Evolutionary conservation across 2,329 filamentous ascomycete species (phyloP), one percentile per base, ranked within the genome.

Genomic region (Phialocephala subalpina): DNA sequence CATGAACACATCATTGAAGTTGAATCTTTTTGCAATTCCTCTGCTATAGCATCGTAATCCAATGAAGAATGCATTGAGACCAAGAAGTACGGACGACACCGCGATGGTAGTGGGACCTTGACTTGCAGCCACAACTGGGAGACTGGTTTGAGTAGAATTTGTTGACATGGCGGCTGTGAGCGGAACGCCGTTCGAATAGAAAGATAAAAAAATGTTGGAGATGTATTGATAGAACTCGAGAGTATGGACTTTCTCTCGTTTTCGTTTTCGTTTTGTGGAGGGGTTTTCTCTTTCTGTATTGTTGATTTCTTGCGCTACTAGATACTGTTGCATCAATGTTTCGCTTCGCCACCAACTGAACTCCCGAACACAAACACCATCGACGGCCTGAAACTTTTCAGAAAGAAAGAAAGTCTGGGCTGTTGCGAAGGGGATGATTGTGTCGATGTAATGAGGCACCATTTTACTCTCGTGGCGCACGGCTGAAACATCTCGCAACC

Each of bases 1-100:
- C 60, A 72, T 72, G 40, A 60, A 40, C 52, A 67, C 63, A 62
- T 72, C 70, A 55, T 72, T 72, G 56, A 62, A 53, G 35, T 65
- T 53, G 57, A 72, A 67, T 5, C 62, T 63, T 29, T 68, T 70
- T 5, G 70, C 25, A 35, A 70, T 56, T 4, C 52, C 58, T 38
- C 63, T 58, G 36, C 59, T 57, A n/a, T 69, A 70, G 29, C 47
- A 53, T 58, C 70, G 56, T 22, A 64, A n/a, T 33, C 56, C 65
- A 29, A 72, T 68, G 53, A 61, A 64, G 25, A 72, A 53, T 4
- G 58, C 45, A 18, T 67, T 65, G 11, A 70, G 29, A 25, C 25
- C 49, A 14, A 69, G 40, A 42, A 69, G 65, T 11, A 35, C 36
- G 3, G 60, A 45, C 29, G 56, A 33, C 25, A 70, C 60, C n/a